Conservation (phyloP, 305 asterid species). For the Fraxinus floribunda region DNA sequence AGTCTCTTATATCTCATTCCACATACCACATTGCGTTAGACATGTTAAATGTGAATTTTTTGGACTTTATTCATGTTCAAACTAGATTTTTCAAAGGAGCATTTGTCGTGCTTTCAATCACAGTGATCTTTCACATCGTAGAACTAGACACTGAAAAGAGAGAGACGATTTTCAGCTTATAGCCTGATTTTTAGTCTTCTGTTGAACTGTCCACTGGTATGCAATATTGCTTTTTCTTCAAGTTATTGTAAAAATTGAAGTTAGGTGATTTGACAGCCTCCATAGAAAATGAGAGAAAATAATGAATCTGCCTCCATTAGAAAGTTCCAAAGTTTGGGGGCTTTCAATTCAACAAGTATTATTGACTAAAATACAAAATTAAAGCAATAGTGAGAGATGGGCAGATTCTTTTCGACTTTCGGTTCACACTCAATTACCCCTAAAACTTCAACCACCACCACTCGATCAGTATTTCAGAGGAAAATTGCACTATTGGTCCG, state of each 20-base stretch:
- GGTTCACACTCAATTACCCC: slow-evolving; percentile 35
- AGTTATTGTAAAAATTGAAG: background rate
- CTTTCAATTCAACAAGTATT: slow-evolving; percentile 11
- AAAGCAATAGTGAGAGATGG: background rate
- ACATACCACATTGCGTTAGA: background rate
- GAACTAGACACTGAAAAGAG: background rate
- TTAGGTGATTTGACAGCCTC: background rate
- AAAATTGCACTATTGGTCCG: background rate
- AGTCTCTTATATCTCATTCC: background rate
- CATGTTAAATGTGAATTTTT: slow-evolving; percentile 27
- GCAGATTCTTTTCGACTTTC: slow-evolving; percentile 27
- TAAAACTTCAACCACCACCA: slow-evolving; percentile 11
- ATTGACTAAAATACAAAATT: slow-evolving; percentile 7
- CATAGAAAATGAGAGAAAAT: background rate
- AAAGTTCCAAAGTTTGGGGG: slow-evolving; percentile 42
- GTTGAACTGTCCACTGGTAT: background rate
- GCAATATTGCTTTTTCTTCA: background rate
- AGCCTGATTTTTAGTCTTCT: background rate
- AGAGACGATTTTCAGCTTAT: background rate
- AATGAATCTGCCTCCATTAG: background rate
- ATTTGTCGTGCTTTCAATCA: background rate
- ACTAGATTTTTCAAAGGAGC: background rate
- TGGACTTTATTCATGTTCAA: slow-evolving; percentile 17
- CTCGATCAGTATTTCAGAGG: background rate
- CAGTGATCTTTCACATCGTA: too few relatives aligned